Evolutionary conservation across 495 filamentous ascomycete species (phyloP).

Genomic region (Amorphotheca resinae): DNA sequence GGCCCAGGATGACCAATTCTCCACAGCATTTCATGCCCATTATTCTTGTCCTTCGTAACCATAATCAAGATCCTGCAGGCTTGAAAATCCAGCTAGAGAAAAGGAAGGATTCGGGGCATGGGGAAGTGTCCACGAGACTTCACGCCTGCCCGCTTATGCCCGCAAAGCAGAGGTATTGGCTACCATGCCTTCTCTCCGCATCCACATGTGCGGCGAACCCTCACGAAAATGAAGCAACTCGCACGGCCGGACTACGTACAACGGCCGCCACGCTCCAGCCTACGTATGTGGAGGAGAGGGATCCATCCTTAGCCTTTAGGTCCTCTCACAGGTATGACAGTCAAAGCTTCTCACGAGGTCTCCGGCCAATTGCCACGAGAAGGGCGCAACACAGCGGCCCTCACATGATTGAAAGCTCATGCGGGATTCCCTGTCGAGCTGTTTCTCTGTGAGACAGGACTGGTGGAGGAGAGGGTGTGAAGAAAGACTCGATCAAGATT

Average conservation of each 20-base stretch:
- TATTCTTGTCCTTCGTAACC: too few species aligned
- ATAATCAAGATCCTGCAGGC: too few species aligned
- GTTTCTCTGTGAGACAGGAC: conserved; percentile 1
- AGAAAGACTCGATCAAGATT: too few species aligned
- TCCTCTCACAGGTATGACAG: conserved; percentile 13
- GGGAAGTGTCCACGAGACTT: conserved; percentile 4
- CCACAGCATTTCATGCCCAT: too few species aligned
- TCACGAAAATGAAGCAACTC: background rate
- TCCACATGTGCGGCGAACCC: background rate
- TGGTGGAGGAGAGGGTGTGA: conserved; percentile 3
- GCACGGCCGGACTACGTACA: too few species aligned
- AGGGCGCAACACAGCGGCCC: conserved; percentile 12
- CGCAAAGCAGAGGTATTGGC: conserved; percentile 16
- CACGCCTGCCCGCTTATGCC: conserved; percentile 6
- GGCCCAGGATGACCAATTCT: too few species aligned
- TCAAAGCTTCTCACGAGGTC: background rate
- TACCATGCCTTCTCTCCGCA: conserved; percentile 6
- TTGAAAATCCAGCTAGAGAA: too few species aligned
- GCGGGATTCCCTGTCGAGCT: conserved; percentile 15
- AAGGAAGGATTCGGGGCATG: too few species aligned
- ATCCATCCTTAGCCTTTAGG: conserved; percentile 3
- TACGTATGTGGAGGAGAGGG: too few species aligned
- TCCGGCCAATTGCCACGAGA: conserved; percentile 12
- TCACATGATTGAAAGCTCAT: conserved; percentile 21
- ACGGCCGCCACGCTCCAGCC: too few species aligned